A percentile compares a stretch with the other conserved stretches of the same genome.
Evolutionary conservation across 139 green algal genomes (phyloP).

Genomic region (Coelastrella sp.): DNA sequence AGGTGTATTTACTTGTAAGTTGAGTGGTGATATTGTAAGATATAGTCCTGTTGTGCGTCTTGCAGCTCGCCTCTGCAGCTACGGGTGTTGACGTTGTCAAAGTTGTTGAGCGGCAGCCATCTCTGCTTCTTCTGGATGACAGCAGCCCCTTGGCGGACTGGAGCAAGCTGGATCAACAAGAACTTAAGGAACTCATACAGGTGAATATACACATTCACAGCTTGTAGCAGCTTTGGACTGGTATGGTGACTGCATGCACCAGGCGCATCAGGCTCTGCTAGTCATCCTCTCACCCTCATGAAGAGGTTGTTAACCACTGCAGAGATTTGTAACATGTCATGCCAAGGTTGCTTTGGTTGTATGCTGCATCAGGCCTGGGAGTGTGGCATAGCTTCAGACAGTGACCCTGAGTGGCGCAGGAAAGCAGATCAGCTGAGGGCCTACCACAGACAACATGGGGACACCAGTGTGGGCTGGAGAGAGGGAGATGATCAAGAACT

Average conservation of each 20-base stretch:
- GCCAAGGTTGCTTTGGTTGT: neutral
- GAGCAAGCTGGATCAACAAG: neutral
- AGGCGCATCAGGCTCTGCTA: no score
- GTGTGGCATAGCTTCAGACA: constrained; percentile 70
- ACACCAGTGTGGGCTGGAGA: constrained; percentile 70
- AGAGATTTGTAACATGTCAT: neutral
- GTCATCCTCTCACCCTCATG: no score
- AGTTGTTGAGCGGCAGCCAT: constrained; percentile 68
- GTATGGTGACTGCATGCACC: neutral
- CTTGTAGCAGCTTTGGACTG: neutral
- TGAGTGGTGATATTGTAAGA: no score
- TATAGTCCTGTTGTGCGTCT: neutral
- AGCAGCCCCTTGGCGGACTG: neutral
- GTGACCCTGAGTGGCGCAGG: constrained; percentile 63
- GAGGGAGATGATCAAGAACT: constrained; percentile 73
- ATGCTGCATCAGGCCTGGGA: constrained; percentile 64
- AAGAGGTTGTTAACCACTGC: no score
- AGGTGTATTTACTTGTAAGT: no score
- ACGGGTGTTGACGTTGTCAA: constrained; percentile 63
- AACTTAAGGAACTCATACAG: constrained; percentile 19
- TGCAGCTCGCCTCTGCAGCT: constrained; percentile 51
- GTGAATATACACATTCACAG: no score
- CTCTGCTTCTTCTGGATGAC: constrained; percentile 61
- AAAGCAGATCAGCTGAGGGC: constrained; percentile 59
- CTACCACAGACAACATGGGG: constrained; percentile 70